Evolutionary conservation across 805 yeast species (phyloP).

Genomic region (Komagataella ulmi): DNA sequence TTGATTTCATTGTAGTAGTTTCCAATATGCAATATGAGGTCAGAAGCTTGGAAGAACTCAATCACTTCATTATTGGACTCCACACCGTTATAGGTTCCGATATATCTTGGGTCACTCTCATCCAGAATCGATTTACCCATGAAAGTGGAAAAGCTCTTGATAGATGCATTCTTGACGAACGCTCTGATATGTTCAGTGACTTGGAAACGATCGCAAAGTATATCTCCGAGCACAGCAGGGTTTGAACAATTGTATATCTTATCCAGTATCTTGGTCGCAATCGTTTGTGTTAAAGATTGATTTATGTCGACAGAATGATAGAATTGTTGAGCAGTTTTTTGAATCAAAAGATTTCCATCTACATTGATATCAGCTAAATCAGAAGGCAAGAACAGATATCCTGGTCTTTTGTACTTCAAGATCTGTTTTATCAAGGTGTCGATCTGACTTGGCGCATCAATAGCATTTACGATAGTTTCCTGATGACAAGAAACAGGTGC

Average conservation of each 20-base stretch:
- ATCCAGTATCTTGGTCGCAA: constrained; percentile 31
- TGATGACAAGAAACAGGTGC: constrained; percentile 40
- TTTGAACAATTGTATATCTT: constrained; percentile 35
- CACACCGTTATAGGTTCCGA: constrained; percentile 63
- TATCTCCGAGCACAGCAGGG: constrained; percentile 65
- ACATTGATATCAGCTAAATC: constrained; percentile 42
- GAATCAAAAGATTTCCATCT: constrained; percentile 17
- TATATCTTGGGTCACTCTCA: constrained; percentile 50
- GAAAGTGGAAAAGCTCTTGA: constrained; percentile 45
- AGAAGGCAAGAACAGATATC: constrained; percentile 66
- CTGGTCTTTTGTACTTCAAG: constrained; percentile 55
- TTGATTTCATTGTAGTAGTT: constrained; percentile 54
- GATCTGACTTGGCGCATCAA: constrained; percentile 41
- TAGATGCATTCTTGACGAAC: constrained; percentile 34
- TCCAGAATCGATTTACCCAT: constrained; percentile 66
- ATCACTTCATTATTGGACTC: constrained; percentile 35
- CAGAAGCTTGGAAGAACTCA: constrained; percentile 39
- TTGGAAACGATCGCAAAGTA: constrained; percentile 50
- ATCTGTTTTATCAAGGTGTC: constrained; percentile 53
- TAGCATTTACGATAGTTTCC: constrained; percentile 31
- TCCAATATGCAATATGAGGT: constrained; percentile 62
- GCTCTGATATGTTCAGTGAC: constrained; percentile 28
- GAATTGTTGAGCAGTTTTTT: constrained; percentile 4
- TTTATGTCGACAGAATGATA: constrained; percentile 12
- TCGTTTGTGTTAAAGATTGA: constrained; percentile 13